phyloP scores from a whole-genome alignment of 208 protist species.

The Porcisia hertigi region DNA sequence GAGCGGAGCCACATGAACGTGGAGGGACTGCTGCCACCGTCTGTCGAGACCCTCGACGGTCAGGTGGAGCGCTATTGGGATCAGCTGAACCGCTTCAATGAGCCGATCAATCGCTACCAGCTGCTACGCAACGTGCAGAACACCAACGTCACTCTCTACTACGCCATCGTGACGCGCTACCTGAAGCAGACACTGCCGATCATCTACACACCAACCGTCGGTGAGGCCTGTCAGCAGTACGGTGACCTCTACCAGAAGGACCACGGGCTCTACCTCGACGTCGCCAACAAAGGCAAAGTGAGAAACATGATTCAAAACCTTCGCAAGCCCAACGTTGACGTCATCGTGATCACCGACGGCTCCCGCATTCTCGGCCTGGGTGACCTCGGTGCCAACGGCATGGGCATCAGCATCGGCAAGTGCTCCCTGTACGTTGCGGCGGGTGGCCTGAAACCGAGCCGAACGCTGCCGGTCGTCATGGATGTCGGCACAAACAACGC shows the following conservation, averaged over 20 bases:
- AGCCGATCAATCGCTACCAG: conserved; percentile 83
- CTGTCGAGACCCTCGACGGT: conserved; percentile 67
- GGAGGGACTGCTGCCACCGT: conserved; percentile 59
- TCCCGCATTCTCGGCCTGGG: conserved; percentile 95
- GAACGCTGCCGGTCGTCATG: conserved; percentile 89
- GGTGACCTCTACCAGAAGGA: conserved; percentile 72
- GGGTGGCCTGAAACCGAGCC: conserved; percentile 81
- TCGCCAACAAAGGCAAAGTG: conserved; percentile 78
- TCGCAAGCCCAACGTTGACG: conserved; percentile 70
- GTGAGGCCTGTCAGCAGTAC: conserved; percentile 92
- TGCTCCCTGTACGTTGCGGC: conserved; percentile 92
- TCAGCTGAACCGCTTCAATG: conserved; percentile 59
- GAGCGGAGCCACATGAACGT: conserved; percentile 62
- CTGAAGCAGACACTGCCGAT: conserved; percentile 76
- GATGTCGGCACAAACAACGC: conserved; percentile 93
- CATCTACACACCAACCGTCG: conserved; percentile 92
- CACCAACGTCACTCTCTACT: conserved; percentile 80
- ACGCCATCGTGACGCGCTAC: conserved; percentile 68
- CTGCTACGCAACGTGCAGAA: conserved; percentile 58
- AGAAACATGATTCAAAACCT: conserved; percentile 79
- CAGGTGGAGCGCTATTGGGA: conserved; percentile 69
- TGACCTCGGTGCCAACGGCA: conserved; percentile 94
- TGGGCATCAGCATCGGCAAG: conserved; percentile 96
- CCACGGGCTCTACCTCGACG: conserved; percentile 89
- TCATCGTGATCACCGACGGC: conserved; percentile 97